These are phyloP conservation scores for Ministeria vibrans DNA, from an alignment of 78 protist genomes.

Conservation along the genomic window DNA sequence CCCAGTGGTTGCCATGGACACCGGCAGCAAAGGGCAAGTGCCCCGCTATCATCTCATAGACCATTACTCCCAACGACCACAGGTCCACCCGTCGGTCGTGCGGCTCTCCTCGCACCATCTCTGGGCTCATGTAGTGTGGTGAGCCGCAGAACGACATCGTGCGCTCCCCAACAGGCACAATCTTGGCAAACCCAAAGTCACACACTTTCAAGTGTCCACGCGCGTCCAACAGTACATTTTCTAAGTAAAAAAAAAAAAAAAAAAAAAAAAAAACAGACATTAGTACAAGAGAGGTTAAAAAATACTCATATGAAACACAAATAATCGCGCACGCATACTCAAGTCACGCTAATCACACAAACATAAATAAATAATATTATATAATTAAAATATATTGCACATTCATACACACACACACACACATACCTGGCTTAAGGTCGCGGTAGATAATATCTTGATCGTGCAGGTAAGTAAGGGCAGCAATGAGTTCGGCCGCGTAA, in stretches of 20 bases:
- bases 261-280: too few relatives aligned
- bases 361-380: constrained; percentile 17
- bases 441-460: constrained; percentile 75
- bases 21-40: constrained; percentile 91
- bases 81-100: constrained; percentile 47
- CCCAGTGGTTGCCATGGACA: too few relatives aligned
- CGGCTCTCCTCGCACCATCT: constrained; percentile 26
- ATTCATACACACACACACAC: too few relatives aligned
- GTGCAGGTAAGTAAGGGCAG: constrained; percentile 43
- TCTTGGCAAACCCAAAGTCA: constrained; percentile 96
- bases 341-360: constrained; percentile 23
- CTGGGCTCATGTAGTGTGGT: constrained; percentile 61
- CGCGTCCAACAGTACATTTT: constrained; percentile 84
- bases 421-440: constrained; percentile 89
- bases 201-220: constrained; percentile 88
- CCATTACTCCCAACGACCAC: constrained; percentile 16
- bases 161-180: constrained; percentile 26
- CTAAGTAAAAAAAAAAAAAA: too few relatives aligned
- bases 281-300: constrained; percentile 83
- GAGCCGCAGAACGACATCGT: constrained; percentile 37
- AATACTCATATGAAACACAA: constrained; percentile 55
- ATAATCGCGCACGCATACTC: constrained; percentile 29
- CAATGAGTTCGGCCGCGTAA: constrained; percentile 32
- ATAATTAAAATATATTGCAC: not conserved
- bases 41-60: constrained; percentile 39